Conservation (phyloP, 148 eudicot species). For the Camellia lanceoleosa region DNA sequence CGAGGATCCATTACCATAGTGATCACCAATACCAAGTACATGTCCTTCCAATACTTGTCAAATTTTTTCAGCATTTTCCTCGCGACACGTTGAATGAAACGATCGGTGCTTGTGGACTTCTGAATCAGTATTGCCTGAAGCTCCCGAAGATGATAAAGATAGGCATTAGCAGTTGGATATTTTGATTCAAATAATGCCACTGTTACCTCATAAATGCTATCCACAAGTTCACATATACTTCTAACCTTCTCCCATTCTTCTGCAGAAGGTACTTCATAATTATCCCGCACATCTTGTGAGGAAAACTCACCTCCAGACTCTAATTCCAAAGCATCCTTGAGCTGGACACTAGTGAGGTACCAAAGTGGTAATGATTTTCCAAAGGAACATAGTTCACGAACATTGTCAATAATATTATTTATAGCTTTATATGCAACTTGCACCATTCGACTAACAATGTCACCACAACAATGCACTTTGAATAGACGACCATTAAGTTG, state of each 20-base stretch:
- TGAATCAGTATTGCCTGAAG: slow-evolving; percentile 18
- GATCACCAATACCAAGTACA: slow-evolving; percentile 20
- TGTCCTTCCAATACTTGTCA: slow-evolving; percentile 21
- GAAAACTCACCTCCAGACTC: slow-evolving; percentile 26
- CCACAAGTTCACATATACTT: slow-evolving; percentile 20
- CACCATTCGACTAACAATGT: slow-evolving; percentile 1
- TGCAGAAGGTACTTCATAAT: slow-evolving; percentile 24
- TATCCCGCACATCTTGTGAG: not conserved
- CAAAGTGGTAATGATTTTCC: slow-evolving; percentile 19
- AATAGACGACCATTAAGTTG: slow-evolving; percentile 8
- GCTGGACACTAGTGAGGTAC: slow-evolving; percentile 19
- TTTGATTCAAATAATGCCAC: slow-evolving; percentile 18
- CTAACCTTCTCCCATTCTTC: slow-evolving; percentile 30
- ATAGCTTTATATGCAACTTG: not conserved
- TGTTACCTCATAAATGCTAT: slow-evolving; percentile 15
- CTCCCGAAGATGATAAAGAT: slow-evolving; percentile 27
- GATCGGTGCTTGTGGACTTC: slow-evolving; percentile 22
- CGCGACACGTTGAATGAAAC: slow-evolving; percentile 15
- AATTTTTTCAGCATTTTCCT: slow-evolving; percentile 25
- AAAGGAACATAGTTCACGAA: not conserved
- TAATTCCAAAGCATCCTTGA: slow-evolving; percentile 21
- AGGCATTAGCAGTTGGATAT: slow-evolving; percentile 24
- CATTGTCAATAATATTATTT: not conserved
- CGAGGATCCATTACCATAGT: slow-evolving; percentile 30
- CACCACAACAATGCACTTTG: not conserved